Evolutionary conservation across 495 filamentous ascomycete genomes (phyloP).

Genomic region (Geopyxis carbonaria): DNA sequence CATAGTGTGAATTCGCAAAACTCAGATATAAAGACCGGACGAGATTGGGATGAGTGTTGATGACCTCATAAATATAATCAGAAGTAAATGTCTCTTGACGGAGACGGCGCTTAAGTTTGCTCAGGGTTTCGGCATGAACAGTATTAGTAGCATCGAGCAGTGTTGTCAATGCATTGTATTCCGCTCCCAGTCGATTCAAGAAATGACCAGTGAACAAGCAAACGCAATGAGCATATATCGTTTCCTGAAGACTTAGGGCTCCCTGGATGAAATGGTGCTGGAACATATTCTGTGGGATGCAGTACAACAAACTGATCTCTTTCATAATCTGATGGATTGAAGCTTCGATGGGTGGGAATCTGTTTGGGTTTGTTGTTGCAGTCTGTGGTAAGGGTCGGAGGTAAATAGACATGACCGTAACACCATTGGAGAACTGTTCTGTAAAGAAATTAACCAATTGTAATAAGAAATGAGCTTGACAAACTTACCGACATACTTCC

Average conservation of each 20-base stretch:
- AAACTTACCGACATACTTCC: conserved; percentile 77
- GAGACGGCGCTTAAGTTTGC: conserved; percentile 88
- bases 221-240: conserved; percentile 89
- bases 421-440: conserved; percentile 98
- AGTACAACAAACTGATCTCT: conserved; percentile 91
- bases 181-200: conserved; percentile 80
- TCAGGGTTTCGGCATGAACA: conserved; percentile 73
- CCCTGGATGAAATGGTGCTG: conserved; percentile 79
- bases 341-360: conserved; percentile 61
- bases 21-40: conserved; percentile 77
- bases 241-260: conserved; percentile 81
- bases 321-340: conserved; percentile 99
- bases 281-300: conserved; percentile 91
- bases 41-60: conserved; percentile 74
- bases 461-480: neutral
- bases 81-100: conserved; percentile 94
- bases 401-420: conserved; percentile 90
- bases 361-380: conserved; percentile 28
- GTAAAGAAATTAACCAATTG: no score
- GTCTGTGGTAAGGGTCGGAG: conserved; percentile 49
- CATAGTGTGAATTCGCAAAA: conserved; percentile 83
- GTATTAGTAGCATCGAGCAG: conserved; percentile 65
- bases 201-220: conserved; percentile 98
- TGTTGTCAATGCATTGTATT: conserved; percentile 74
- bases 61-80: conserved; percentile 94